These are phyloP conservation scores for Globisporangium viniferum DNA, from an alignment of 352 stramenopile species.

Conservation along the genomic window DNA sequence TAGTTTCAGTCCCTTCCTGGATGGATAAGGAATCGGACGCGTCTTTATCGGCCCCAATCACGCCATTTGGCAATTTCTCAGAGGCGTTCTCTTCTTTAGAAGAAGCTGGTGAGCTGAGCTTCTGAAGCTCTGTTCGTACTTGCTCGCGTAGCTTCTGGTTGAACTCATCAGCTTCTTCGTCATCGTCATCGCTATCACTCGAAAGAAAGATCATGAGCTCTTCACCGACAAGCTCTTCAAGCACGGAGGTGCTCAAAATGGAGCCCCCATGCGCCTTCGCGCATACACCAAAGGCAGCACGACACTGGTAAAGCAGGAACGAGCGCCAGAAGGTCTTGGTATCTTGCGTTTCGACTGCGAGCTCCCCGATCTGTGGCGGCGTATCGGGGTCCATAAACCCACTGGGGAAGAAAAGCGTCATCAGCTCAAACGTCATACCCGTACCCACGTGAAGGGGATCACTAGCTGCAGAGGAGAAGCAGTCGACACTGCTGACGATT, in stretches of 20 bases:
- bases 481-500: background rate
- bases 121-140: background rate
- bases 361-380: constrained; percentile 40
- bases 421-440: constrained; percentile 15
- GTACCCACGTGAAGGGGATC: background rate
- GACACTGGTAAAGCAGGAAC: constrained; percentile 46
- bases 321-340: constrained; percentile 37
- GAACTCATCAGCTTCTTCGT: background rate
- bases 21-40: background rate
- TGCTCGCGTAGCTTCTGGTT: constrained; percentile 13
- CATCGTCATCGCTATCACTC: background rate
- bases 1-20: background rate
- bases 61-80: background rate
- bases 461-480: background rate
- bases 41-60: too few relatives aligned
- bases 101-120: background rate
- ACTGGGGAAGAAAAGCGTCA: constrained; percentile 34
- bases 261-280: background rate
- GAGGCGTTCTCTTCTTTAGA: background rate
- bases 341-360: constrained; percentile 45
- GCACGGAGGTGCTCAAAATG: background rate
- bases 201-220: background rate
- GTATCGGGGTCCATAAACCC: constrained; percentile 27
- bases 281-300: background rate
- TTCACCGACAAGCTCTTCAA: constrained; percentile 17